Conservation (phyloP, 1,284 basidiomycete species). For the Leccinum subatratum region DNA sequence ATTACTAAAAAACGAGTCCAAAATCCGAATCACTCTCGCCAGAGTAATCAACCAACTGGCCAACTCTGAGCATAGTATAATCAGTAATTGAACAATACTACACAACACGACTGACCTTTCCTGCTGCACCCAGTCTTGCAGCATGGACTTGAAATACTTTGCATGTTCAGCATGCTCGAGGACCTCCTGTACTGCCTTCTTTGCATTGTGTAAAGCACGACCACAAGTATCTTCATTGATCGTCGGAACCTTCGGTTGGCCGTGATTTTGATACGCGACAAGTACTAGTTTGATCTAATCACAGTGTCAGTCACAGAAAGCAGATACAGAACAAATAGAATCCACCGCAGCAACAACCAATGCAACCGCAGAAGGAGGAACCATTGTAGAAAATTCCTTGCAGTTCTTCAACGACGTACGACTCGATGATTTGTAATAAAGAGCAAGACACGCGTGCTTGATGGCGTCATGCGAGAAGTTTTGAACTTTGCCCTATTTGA, state of each 20-base stretch:
- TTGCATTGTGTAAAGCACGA: not conserved
- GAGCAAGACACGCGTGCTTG: not conserved
- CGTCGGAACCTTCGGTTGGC: not conserved
- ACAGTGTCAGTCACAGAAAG: not conserved
- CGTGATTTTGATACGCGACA: not conserved
- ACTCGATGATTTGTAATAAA: not conserved
- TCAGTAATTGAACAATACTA: not conserved
- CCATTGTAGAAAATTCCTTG: not conserved
- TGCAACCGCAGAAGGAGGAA: not conserved
- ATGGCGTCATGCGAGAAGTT: not conserved
- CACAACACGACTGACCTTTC: not conserved
- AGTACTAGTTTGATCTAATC: not conserved
- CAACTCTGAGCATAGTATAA: not conserved
- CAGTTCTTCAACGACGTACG: not conserved
- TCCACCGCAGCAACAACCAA: not conserved
- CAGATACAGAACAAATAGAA: not conserved
- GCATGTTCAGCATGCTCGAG: not conserved
- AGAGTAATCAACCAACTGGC: not conserved
- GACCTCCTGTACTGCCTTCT: not conserved
- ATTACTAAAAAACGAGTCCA: not conserved
- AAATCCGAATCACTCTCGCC: not conserved
- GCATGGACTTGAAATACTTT: not conserved
- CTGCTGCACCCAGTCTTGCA: not conserved
- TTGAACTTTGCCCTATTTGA: not conserved
- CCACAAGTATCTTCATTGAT: not conserved